phyloP scores from a whole-genome alignment of 495 filamentous ascomycete genomes.

The Penicillium daleae region DNA sequence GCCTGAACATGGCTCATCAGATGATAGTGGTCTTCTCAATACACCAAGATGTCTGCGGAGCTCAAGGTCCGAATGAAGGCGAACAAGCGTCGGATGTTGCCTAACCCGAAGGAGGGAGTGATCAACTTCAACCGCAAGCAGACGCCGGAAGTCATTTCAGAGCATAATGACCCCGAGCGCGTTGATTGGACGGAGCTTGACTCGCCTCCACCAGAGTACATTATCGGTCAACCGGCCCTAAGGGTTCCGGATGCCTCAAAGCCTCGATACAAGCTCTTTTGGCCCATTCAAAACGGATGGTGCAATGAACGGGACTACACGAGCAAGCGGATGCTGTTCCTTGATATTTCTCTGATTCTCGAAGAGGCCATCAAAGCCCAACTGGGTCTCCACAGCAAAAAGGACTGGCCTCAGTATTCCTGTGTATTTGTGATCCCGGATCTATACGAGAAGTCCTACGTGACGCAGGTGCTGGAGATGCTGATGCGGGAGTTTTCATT shows the following conservation, averaged over 20 bases:
- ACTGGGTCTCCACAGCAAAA: slow-evolving; percentile 73
- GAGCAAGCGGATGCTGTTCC: slow-evolving; percentile 71
- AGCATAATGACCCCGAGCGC: slow-evolving; percentile 90
- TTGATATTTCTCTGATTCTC: slow-evolving; percentile 84
- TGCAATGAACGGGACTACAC: slow-evolving; percentile 89
- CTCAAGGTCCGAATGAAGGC: slow-evolving; percentile 86
- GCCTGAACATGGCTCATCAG: slow-evolving; percentile 20
- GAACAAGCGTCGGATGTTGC: slow-evolving; percentile 89
- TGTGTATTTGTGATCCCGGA: slow-evolving; percentile 96
- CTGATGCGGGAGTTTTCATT: slow-evolving; percentile 88
- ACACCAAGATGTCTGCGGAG: slow-evolving; percentile 78
- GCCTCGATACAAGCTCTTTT: slow-evolving; percentile 87
- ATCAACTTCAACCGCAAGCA: slow-evolving; percentile 87
- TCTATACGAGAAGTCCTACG: slow-evolving; percentile 91
- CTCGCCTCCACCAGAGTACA: slow-evolving; percentile 65
- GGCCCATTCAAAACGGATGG: slow-evolving; percentile 85
- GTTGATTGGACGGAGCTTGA: slow-evolving; percentile 96
- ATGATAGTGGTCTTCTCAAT: slow-evolving; percentile 71
- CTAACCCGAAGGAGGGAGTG: slow-evolving; percentile 93
- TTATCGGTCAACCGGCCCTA: slow-evolving; percentile 79
- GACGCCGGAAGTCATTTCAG: slow-evolving; percentile 79
- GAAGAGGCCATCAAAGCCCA: slow-evolving; percentile 85
- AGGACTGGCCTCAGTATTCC: slow-evolving; percentile 85
- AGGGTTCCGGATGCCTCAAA: slow-evolving; percentile 88
- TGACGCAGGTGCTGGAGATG: slow-evolving; percentile 80